Percentiles rank a stretch among this genome's conserved stretches.
These are phyloP conservation scores for Ophiognomonia clavigignenti-juglandacearum DNA, from an alignment of 2,329 filamentous ascomycete genomes.

Conservation along the genomic window DNA sequence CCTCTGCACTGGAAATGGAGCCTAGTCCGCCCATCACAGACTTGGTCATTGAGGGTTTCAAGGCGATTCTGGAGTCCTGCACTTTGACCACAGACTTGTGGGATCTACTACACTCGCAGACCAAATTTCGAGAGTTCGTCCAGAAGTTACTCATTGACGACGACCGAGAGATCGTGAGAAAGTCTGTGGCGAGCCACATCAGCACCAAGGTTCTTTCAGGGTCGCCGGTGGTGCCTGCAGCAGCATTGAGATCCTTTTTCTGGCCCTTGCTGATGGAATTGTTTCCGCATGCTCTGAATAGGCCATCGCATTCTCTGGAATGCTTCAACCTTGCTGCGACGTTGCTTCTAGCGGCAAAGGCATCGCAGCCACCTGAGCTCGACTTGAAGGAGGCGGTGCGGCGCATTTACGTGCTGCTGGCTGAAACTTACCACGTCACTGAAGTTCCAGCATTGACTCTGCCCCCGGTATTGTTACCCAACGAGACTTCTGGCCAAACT, in stretches of 20 bases:
- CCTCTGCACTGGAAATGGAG: slow-evolving; percentile 17
- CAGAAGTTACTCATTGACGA: slow-evolving; percentile 33
- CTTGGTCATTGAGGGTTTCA: slow-evolving; percentile 30
- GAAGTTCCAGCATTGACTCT: slow-evolving; percentile 21
- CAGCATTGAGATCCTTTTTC: slow-evolving; percentile 39
- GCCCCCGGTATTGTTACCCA: slow-evolving; percentile 16
- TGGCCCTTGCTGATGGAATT: slow-evolving; percentile 40
- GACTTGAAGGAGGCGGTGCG: slow-evolving; percentile 24
- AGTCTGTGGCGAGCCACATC: slow-evolving; percentile 30
- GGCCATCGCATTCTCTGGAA: slow-evolving; percentile 36
- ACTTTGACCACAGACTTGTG: slow-evolving; percentile 34
- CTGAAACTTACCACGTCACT: slow-evolving; percentile 26
- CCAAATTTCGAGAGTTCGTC: slow-evolving; percentile 24
- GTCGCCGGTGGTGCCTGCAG: slow-evolving; percentile 24
- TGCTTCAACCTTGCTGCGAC: slow-evolving; percentile 36
- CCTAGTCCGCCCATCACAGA: slow-evolving; percentile 24
- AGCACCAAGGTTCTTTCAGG: slow-evolving; percentile 15
- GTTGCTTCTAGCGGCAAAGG: slow-evolving; percentile 36
- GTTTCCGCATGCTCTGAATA: slow-evolving; percentile 28
- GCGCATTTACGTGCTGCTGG: slow-evolving; percentile 20
- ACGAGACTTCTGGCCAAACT: slow-evolving; percentile 23
- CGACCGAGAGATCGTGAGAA: slow-evolving; percentile 29
- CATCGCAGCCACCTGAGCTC: slow-evolving; percentile 26
- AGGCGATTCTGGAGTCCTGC: slow-evolving; percentile 36
- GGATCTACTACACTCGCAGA: slow-evolving; percentile 29